Base-by-base conservation (phyloP, 116 monocot genomes). In the Dioscorea cayenensis region DNA sequence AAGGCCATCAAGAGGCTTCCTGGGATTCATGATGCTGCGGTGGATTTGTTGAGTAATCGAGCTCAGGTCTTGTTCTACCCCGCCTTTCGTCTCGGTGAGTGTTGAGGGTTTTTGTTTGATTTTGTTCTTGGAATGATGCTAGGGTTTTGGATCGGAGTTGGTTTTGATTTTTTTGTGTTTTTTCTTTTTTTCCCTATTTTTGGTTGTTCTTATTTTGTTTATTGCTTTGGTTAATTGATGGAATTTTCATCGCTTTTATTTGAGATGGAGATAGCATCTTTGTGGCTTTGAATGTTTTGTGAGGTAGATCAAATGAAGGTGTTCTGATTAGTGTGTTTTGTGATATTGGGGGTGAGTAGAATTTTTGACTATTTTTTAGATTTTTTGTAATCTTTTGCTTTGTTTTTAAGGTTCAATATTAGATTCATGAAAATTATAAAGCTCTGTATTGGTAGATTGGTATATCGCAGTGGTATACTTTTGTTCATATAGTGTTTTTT, bases 21-120 rank as follows among this genome's bases (percentile, higher is more conserved):
- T 9, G 95, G 95, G 25, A 95, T 95, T 51, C 86, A 89, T 14
- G 89, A 95, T 68, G 95, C 91, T 6, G 82, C 91, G 9, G 90
- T 91, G 17, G 95, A 95, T 63, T 86, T 95, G 4, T 86, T 95
- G 61, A 84, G 80, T 19, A 71, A 76, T 50, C 77, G 91, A 5
- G 83, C 89, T 10, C 89, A 86, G 73, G 95, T 91, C 29, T 29
- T 89, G 27, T 95, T 91, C 77, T 83, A 89, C 28, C 86, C 86
- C 3, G 72, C 74, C 13, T 86, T 86, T 95, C 64, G 81, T 95
- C 23, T 76, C 83, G 20, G 95, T 95, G 72, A 84, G 90, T 70
- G 14, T 77, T 19, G 5, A 17, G 4, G 27, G 49, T 28, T 19
- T 17, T 59, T 21, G 7, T 59, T 6, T 59, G 1, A 19, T 17